Percentiles rank a stretch among this genome's conserved stretches.
Conservation (phyloP, 306 rosid species). For the Lathyrus tuberosus region DNA sequence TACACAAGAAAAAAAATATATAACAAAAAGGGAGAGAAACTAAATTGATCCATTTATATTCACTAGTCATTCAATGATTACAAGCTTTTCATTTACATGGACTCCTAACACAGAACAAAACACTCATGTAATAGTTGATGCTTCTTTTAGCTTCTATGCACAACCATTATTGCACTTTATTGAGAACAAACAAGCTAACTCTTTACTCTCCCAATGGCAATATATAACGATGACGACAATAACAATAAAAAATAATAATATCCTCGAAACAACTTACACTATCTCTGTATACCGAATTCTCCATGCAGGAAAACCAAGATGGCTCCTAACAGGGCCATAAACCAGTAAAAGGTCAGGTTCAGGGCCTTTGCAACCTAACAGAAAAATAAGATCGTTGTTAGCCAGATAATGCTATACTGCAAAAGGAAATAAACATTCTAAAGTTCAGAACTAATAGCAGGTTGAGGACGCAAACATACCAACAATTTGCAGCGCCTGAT, state of each 20-base stretch:
- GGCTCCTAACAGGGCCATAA: slow-evolving; percentile 90
- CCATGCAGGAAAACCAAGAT: slow-evolving; percentile 96
- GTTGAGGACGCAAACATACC: slow-evolving; percentile 56
- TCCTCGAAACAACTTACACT: slow-evolving; percentile 55
- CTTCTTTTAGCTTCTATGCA: slow-evolving; percentile 27
- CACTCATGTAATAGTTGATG: slow-evolving; percentile 11
- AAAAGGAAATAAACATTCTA: slow-evolving; percentile 31
- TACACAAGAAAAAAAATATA: neutral
- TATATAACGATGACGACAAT: too few species aligned
- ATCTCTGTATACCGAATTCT: slow-evolving; percentile 87
- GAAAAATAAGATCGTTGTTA: slow-evolving; percentile 24
- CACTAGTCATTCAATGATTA: slow-evolving; percentile 3
- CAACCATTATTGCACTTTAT: slow-evolving; percentile 21
- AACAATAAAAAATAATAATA: neutral
- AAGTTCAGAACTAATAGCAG: slow-evolving; percentile 33
- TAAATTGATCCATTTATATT: too few species aligned
- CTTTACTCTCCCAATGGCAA: neutral
- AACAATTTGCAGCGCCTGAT: slow-evolving; percentile 68
- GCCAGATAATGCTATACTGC: slow-evolving; percentile 25
- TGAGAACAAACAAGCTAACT: slow-evolving; percentile 4
- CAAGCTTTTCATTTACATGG: slow-evolving; percentile 23
- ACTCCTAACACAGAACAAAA: slow-evolving; percentile 20
- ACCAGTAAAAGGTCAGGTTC: slow-evolving; percentile 86
- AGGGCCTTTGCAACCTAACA: slow-evolving; percentile 68
- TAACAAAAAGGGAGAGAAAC: slow-evolving; percentile 23